A percentile compares a stretch with the other conserved stretches of the same genome.
Evolutionary conservation across 73 alveolate genomes (phyloP).

Genomic region (Paramecium caudatum): DNA sequence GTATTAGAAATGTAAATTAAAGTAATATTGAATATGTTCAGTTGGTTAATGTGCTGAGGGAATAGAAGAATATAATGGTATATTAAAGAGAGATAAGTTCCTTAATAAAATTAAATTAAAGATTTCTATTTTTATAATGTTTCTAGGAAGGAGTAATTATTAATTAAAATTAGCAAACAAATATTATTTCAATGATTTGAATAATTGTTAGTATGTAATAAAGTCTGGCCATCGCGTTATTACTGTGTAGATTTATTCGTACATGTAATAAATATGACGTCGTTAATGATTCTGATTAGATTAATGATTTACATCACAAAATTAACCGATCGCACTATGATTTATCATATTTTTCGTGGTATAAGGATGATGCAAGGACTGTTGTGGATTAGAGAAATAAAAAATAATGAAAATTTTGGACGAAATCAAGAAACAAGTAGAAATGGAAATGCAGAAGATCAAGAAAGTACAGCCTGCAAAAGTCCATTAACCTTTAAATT

Average conservation of each 20-base stretch:
- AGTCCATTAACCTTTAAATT: not conserved
- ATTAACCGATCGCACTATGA: constrained; percentile 63
- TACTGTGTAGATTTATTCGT: constrained; percentile 31
- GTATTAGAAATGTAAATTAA: not conserved
- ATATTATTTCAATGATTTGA: too few species aligned
- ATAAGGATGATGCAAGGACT: not conserved
- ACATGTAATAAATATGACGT: constrained; percentile 53
- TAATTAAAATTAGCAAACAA: too few species aligned
- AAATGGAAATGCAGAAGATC: constrained; percentile 48
- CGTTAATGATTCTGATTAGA: constrained; percentile 3
- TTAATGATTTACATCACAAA: constrained; percentile 30
- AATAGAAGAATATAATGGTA: too few species aligned
- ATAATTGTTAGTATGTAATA: too few species aligned
- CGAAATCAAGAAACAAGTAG: constrained; percentile 68
- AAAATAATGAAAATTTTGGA: constrained; percentile 62
- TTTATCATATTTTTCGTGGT: not conserved
- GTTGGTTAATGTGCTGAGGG: constrained; percentile 50
- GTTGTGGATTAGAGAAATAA: not conserved
- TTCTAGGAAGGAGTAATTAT: too few species aligned
- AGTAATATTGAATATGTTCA: constrained; percentile 24
- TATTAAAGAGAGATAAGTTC: too few species aligned
- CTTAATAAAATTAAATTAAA: too few species aligned
- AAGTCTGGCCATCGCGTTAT: too few species aligned
- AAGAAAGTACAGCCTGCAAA: constrained; percentile 38
- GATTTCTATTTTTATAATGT: too few species aligned